Conservation (phyloP, 805 yeast genomes). For the Cyberlindnera xylosilytica region DNA sequence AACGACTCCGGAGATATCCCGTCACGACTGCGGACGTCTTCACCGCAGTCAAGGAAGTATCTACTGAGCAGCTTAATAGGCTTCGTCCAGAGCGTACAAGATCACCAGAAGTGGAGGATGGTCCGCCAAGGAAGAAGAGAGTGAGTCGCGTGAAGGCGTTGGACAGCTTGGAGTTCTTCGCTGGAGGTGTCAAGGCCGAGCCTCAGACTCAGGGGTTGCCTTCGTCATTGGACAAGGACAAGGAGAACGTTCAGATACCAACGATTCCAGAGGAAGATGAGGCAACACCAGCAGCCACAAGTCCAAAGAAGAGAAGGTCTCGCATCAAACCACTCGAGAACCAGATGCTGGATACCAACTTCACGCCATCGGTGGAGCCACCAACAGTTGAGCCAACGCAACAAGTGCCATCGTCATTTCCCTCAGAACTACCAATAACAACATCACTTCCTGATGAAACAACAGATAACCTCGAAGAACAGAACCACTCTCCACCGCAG, state of each 20-base stretch:
- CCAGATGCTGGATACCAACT: constrained; percentile 9
- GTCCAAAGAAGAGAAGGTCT: constrained; percentile 3
- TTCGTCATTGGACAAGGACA: not conserved
- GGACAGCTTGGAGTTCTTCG: constrained; percentile 36
- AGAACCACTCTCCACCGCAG: too few species aligned
- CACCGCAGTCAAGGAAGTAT: constrained; percentile 22
- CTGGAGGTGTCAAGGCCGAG: constrained; percentile 31
- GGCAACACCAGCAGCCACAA: not conserved
- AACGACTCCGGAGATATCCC: constrained; percentile 18
- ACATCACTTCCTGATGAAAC: not conserved
- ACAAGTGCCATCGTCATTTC: not conserved
- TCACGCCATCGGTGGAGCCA: constrained; percentile 1
- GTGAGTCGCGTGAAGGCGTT: constrained; percentile 29
- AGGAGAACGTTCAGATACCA: not conserved
- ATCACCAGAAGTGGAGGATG: constrained; percentile 1
- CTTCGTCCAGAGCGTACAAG: constrained; percentile 11
- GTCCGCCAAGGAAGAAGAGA: constrained; percentile 13
- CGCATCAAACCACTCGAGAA: constrained; percentile 7
- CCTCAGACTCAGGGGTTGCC: not conserved
- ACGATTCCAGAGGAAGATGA: not conserved
- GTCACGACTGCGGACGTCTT: constrained; percentile 29
- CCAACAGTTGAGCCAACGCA: not conserved
- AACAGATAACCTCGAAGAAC: too few species aligned
- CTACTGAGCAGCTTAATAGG: constrained; percentile 12
- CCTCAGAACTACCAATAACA: not conserved